Evolutionary conservation across 2,329 filamentous ascomycete genomes (phyloP).

Genomic region (Escovopsis sp.): DNA sequence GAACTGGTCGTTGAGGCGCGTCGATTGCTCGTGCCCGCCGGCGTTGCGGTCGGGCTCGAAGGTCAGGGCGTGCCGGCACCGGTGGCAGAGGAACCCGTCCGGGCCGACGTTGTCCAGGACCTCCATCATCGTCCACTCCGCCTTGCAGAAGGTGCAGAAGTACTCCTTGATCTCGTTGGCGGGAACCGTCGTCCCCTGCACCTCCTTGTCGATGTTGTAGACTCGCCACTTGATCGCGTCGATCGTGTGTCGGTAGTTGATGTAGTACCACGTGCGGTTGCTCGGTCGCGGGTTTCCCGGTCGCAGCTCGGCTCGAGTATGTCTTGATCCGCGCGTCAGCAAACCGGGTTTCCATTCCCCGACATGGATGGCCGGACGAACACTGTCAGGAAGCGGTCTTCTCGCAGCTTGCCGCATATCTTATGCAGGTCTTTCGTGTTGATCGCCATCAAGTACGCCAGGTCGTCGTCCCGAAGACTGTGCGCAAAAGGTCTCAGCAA

Average conservation of each 20-base stretch:
- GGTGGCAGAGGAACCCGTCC: conserved; percentile 67
- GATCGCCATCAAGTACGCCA: conserved; percentile 74
- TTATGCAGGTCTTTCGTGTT: conserved; percentile 88
- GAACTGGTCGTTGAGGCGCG: conserved; percentile 63
- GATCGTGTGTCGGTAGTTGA: conserved; percentile 86
- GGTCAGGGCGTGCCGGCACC: conserved; percentile 51
- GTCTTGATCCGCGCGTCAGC: conserved; percentile 40
- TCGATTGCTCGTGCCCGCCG: conserved; percentile 57
- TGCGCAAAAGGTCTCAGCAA: conserved; percentile 60
- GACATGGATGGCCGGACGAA: conserved; percentile 27
- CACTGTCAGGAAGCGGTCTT: conserved; percentile 74
- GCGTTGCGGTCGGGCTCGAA: conserved; percentile 52
- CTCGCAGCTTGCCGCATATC: conserved; percentile 67
- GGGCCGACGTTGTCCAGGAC: conserved; percentile 62
- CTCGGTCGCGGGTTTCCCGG: conserved; percentile 70
- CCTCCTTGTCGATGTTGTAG: conserved; percentile 73
- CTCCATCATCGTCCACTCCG: conserved; percentile 81
- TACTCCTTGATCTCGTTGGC: conserved; percentile 85
- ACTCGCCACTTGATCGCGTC: conserved; percentile 94
- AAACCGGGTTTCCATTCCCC: conserved; percentile 2
- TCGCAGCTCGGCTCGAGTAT: conserved; percentile 51
- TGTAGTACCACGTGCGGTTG: conserved; percentile 89
- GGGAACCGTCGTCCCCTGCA: conserved; percentile 69
- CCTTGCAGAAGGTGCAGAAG: conserved; percentile 64
- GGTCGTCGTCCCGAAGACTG: conserved; percentile 73